phyloP scores from a whole-genome alignment of 2,329 filamentous ascomycete genomes.

The Pseudocercospora pini-densiflorae region DNA sequence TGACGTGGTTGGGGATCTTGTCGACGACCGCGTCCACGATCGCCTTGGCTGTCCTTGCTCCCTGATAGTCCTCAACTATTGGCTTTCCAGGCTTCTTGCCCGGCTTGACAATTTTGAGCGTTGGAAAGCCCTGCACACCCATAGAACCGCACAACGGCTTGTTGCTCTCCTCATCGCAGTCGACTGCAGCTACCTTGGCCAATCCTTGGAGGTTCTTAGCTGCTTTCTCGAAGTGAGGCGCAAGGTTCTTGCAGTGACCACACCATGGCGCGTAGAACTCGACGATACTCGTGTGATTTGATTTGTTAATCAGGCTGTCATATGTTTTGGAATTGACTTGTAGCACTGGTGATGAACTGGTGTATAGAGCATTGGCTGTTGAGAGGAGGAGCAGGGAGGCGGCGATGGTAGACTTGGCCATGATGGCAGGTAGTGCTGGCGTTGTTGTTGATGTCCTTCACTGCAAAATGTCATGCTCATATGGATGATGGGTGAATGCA shows the following conservation, averaged over 20 bases:
- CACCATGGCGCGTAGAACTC: conserved; percentile 97
- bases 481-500: conserved; percentile 4
- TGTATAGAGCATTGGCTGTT: conserved; percentile 75
- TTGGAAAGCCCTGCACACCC: conserved; percentile 93
- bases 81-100: conserved; percentile 81
- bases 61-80: conserved; percentile 87
- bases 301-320: conserved; percentile 79
- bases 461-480: neutral
- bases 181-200: conserved; percentile 90
- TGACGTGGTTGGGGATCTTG: conserved; percentile 91
- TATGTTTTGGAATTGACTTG: conserved; percentile 81
- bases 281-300: conserved; percentile 71
- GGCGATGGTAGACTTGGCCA: conserved; percentile 47
- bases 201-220: conserved; percentile 88
- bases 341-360: conserved; percentile 83
- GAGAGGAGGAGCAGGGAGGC: conserved; percentile 66
- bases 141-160: conserved; percentile 83
- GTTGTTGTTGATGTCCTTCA: neutral
- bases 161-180: conserved; percentile 94
- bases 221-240: conserved; percentile 93
- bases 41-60: conserved; percentile 77
- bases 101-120: conserved; percentile 89
- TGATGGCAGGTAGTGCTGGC: conserved; percentile 12
- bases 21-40: conserved; percentile 86
- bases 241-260: conserved; percentile 94